Percentiles rank a stretch among this genome's conserved stretches.
phyloP scores from a whole-genome alignment of 2,329 filamentous ascomycete genomes.

The Ilyonectria robusta region DNA sequence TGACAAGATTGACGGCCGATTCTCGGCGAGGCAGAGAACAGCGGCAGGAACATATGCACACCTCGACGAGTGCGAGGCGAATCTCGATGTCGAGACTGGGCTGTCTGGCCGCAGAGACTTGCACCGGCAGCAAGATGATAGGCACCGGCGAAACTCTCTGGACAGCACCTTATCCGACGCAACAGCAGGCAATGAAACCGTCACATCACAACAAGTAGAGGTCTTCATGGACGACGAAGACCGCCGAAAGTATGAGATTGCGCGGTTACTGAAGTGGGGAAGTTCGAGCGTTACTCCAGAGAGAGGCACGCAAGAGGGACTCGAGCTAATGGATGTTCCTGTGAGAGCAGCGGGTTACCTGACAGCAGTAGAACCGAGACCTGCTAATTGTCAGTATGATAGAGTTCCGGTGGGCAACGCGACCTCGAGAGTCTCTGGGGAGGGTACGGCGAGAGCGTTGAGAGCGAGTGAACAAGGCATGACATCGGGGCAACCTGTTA shows the following conservation, averaged over 20 bases:
- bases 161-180: constrained; percentile 75
- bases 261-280: constrained; percentile 54
- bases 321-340: constrained; percentile 14
- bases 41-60: constrained; percentile 79
- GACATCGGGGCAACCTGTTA: background rate
- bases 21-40: constrained; percentile 78
- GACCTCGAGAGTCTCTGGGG: constrained; percentile 3
- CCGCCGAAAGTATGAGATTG: constrained; percentile 79
- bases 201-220: constrained; percentile 78
- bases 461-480: background rate
- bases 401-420: constrained; percentile 16
- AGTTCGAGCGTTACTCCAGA: background rate
- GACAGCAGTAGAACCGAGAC: background rate
- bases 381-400: constrained; percentile 11
- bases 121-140: constrained; percentile 7
- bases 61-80: constrained; percentile 68
- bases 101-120: background rate
- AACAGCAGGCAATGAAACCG: constrained; percentile 72
- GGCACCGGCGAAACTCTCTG: constrained; percentile 68
- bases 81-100: constrained; percentile 47
- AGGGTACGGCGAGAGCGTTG: background rate
- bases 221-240: constrained; percentile 86
- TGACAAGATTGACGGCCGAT: constrained; percentile 82
- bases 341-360: constrained; percentile 26
- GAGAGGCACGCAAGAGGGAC: background rate